phyloP scores from a whole-genome alignment of 148 eudicot species.

The Heliamphora exappendiculata region DNA sequence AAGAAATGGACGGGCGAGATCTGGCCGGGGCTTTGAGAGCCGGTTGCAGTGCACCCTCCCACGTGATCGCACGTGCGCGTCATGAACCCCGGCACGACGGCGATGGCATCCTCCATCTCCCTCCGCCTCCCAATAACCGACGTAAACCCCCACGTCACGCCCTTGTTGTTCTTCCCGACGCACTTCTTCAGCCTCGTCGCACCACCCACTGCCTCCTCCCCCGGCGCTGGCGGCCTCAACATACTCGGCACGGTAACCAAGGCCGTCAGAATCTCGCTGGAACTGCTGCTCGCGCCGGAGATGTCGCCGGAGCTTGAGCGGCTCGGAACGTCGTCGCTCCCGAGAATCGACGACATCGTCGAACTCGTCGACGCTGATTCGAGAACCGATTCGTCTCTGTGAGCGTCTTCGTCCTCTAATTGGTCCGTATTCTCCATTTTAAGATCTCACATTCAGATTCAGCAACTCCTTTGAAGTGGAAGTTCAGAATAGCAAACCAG shows the following conservation, averaged over 20 bases:
- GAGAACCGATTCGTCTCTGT: not conserved
- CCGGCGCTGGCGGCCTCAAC: not conserved
- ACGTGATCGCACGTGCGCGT: slow-evolving; percentile 38
- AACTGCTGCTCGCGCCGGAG: slow-evolving; percentile 27
- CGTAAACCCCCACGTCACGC: slow-evolving; percentile 45
- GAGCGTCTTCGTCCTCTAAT: not conserved
- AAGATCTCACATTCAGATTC: not conserved
- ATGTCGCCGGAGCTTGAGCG: slow-evolving; percentile 21
- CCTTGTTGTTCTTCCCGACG: slow-evolving; percentile 42
- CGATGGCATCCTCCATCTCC: slow-evolving; percentile 83
- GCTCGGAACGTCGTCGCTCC: slow-evolving; percentile 14
- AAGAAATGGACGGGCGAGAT: slow-evolving; percentile 54
- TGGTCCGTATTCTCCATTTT: not conserved
- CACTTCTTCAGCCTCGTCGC: slow-evolving; percentile 31
- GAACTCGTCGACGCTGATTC: slow-evolving; percentile 11
- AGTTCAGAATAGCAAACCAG: not conserved
- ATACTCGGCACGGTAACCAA: slow-evolving; percentile 5
- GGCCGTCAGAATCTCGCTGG: slow-evolving; percentile 35
- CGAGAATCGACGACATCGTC: slow-evolving; percentile 10
- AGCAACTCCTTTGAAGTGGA: not conserved
- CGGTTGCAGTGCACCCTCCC: slow-evolving; percentile 50
- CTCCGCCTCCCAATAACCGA: slow-evolving; percentile 65
- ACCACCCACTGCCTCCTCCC: not conserved
- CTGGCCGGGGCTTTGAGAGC: slow-evolving; percentile 27
- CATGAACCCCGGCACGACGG: slow-evolving; percentile 49